Evolutionary conservation across 331 rosid genomes (phyloP).

Genomic region (Malus hybrid): DNA sequence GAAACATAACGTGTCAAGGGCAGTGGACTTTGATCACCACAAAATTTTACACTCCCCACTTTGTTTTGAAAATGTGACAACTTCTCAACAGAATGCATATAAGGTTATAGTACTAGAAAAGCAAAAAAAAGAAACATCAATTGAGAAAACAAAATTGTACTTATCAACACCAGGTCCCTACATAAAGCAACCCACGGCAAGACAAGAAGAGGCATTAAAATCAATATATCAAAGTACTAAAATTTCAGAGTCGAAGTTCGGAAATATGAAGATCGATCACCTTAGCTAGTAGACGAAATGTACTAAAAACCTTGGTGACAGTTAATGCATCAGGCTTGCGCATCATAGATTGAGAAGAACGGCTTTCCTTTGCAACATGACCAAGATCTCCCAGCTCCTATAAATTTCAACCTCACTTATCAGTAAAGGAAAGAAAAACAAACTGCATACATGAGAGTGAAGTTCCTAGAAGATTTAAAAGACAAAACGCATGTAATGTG

Average conservation of each 20-base stretch:
- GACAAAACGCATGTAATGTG: not conserved
- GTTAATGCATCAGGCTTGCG: slow-evolving; percentile 73
- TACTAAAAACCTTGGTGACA: slow-evolving; percentile 67
- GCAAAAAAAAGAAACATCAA: not conserved
- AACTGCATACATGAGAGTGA: not conserved
- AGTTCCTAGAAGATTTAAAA: not conserved
- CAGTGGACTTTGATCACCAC: not conserved
- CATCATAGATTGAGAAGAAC: slow-evolving; percentile 83
- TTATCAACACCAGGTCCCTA: not conserved
- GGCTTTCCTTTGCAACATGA: slow-evolving; percentile 69
- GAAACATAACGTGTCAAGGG: not conserved
- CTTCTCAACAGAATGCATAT: not conserved
- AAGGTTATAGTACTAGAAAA: not conserved
- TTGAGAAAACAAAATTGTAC: not conserved
- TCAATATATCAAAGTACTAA: not conserved
- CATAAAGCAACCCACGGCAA: not conserved
- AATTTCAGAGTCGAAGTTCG: not conserved
- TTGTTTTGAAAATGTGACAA: not conserved
- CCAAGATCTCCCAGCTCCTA: slow-evolving; percentile 85
- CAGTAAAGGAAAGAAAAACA: not conserved
- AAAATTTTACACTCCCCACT: not conserved
- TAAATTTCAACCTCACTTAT: slow-evolving; percentile 13
- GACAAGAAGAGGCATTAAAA: not conserved
- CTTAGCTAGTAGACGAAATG: slow-evolving; percentile 75
- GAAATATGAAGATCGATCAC: slow-evolving; percentile 21